These are phyloP conservation scores for Mycosarcoma mackinlayi DNA, from an alignment of 1,284 basidiomycete species.

Conservation along the genomic window DNA sequence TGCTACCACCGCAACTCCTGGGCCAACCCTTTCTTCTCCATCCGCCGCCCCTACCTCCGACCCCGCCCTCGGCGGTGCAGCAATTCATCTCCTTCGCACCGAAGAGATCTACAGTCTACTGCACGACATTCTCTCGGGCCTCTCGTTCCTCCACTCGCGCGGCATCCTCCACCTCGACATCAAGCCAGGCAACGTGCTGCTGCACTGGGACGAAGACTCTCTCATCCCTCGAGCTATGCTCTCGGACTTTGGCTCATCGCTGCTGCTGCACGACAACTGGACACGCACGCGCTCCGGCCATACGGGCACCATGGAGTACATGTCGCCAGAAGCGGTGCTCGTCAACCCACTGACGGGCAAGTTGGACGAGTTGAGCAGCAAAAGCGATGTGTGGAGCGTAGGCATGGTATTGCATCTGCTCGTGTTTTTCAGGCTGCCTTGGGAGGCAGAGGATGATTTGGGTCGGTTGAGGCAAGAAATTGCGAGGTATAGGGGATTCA, in stretches of 20 bases:
- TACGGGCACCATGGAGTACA: slow-evolving; percentile 84
- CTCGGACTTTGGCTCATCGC: slow-evolving; percentile 91
- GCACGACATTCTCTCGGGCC: slow-evolving; percentile 58
- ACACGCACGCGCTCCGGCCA: slow-evolving; percentile 76
- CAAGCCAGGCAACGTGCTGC: slow-evolving; percentile 89
- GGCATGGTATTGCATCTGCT: slow-evolving; percentile 93
- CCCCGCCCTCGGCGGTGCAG: slow-evolving; percentile 15
- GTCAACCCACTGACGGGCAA: slow-evolving; percentile 71
- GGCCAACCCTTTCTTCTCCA: not conserved
- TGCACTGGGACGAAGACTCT: slow-evolving; percentile 90
- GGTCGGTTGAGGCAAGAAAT: slow-evolving; percentile 79
- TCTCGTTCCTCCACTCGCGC: slow-evolving; percentile 61
- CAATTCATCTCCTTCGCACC: slow-evolving; percentile 59
- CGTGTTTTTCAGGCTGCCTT: slow-evolving; percentile 79
- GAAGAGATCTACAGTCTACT: slow-evolving; percentile 62
- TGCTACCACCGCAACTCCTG: not conserved
- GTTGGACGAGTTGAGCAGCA: slow-evolving; percentile 81
- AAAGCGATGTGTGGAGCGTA: slow-evolving; percentile 74
- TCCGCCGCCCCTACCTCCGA: not conserved
- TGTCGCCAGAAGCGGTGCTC: slow-evolving; percentile 81
- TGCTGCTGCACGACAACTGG: slow-evolving; percentile 58
- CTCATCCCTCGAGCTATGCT: slow-evolving; percentile 82
- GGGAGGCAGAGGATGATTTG: slow-evolving; percentile 74
- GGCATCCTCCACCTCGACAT: slow-evolving; percentile 84
- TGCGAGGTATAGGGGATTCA: slow-evolving; percentile 77